These are phyloP conservation scores for Fermentozyma sake DNA, from an alignment of 1,139 yeast species.

Conservation along the genomic window DNA sequence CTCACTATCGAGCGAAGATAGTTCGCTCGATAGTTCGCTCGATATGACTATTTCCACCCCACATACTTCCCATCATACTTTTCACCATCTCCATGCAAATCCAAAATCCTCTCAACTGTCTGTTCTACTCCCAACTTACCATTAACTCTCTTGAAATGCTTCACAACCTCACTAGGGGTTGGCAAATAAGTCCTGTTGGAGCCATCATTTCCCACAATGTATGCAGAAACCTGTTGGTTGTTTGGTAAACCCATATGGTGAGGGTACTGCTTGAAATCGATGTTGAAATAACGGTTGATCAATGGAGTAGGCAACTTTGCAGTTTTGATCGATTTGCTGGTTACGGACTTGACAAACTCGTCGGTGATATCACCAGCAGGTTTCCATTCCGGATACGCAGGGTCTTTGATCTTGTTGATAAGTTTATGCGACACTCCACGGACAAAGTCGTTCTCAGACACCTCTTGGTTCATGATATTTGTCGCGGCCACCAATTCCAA, in stretches of 20 bases:
- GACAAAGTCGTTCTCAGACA: slow-evolving; percentile 59
- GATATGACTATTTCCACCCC: slow-evolving; percentile 50
- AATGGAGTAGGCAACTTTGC: slow-evolving; percentile 31
- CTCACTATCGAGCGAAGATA: no score
- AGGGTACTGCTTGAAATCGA: slow-evolving; percentile 64
- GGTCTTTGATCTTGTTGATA: slow-evolving; percentile 57
- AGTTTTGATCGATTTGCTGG: slow-evolving; percentile 22
- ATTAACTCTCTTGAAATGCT: slow-evolving; percentile 51
- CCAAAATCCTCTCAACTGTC: slow-evolving; percentile 53
- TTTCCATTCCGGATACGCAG: slow-evolving; percentile 49
- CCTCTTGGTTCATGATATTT: slow-evolving; percentile 57
- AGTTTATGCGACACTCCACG: slow-evolving; percentile 76
- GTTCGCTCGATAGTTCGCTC: no score
- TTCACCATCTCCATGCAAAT: slow-evolving; percentile 58
- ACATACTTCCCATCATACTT: slow-evolving; percentile 53
- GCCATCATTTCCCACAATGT: slow-evolving; percentile 62
- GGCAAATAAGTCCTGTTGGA: slow-evolving; percentile 62
- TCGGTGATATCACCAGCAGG: slow-evolving; percentile 19
- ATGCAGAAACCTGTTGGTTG: slow-evolving; percentile 52
- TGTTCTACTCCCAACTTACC: slow-evolving; percentile 60
- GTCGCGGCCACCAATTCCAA: slow-evolving; percentile 77
- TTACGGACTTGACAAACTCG: slow-evolving; percentile 18
- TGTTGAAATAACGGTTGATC: slow-evolving; percentile 43
- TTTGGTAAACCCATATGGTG: slow-evolving; percentile 78
- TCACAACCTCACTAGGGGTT: slow-evolving; percentile 59